Evolutionary conservation across 805 yeast species (phyloP).

Genomic region (Yarrowia phangngaensis): DNA sequence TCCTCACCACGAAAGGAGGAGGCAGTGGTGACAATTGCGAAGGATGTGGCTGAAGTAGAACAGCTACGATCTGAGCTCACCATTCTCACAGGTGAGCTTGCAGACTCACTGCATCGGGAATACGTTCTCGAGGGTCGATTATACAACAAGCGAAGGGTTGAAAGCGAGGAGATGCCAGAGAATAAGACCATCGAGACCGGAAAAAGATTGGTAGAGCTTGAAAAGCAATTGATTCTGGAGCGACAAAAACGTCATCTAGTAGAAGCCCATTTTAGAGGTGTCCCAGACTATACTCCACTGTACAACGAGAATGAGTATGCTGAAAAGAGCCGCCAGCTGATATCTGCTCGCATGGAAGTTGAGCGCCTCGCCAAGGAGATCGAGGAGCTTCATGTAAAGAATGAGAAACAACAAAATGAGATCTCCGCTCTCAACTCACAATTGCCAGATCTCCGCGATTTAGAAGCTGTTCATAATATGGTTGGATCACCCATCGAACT

Average conservation of each 20-base stretch:
- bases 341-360: slow-evolving; percentile 25
- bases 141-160: slow-evolving; percentile 25
- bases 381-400: slow-evolving; percentile 29
- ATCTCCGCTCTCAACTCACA: slow-evolving; percentile 31
- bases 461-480: slow-evolving; percentile 33
- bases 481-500: slow-evolving; percentile 36
- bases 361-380: slow-evolving; percentile 37
- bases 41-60: slow-evolving; percentile 16
- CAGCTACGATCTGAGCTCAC: slow-evolving; percentile 38
- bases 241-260: slow-evolving; percentile 37
- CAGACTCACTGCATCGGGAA: slow-evolving; percentile 41
- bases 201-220: slow-evolving; percentile 33
- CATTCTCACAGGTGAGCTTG: slow-evolving; percentile 40
- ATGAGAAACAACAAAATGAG: slow-evolving; percentile 32
- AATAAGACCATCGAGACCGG: slow-evolving; percentile 28
- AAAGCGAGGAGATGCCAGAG: background rate
- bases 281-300: slow-evolving; percentile 4
- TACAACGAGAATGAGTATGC: slow-evolving; percentile 22
- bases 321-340: slow-evolving; percentile 18
- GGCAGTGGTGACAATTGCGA: slow-evolving; percentile 29
- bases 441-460: slow-evolving; percentile 33
- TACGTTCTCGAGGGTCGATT: slow-evolving; percentile 30
- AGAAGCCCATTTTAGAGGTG: slow-evolving; percentile 29
- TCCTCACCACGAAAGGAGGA: slow-evolving; percentile 29
- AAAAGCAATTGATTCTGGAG: slow-evolving; percentile 37